A percentile compares a stretch with the other conserved stretches of the same genome.
phyloP scores from a whole-genome alignment of 768 basidiomycete genomes.

The Paxillus rubicundulus region DNA sequence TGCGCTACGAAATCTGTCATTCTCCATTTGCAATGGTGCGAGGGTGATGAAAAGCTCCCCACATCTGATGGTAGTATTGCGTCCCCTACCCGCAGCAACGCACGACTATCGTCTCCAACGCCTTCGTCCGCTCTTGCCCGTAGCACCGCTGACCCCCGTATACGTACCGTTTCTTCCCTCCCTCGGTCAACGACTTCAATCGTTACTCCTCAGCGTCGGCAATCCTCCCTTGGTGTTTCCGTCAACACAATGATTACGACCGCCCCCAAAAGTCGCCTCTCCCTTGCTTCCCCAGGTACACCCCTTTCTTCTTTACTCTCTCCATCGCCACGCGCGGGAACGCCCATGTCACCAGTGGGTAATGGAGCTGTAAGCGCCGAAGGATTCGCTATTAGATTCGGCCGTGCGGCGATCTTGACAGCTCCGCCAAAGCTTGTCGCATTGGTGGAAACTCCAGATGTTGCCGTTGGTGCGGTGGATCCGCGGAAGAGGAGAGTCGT shows the following conservation, averaged over 20 bases:
- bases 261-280: conserved; percentile 44
- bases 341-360: conserved; percentile 30
- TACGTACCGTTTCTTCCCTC: conserved; percentile 50
- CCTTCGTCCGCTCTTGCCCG: conserved; percentile 23
- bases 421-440: conserved; percentile 83
- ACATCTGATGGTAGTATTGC: conserved; percentile 12
- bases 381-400: conserved; percentile 51
- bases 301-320: conserved; percentile 34
- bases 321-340: conserved; percentile 33
- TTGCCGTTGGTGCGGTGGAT: conserved; percentile 88
- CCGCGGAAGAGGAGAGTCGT: conserved; percentile 79
- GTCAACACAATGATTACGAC: conserved; percentile 27
- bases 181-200: conserved; percentile 52
- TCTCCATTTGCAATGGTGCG: conserved; percentile 83
- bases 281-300: conserved; percentile 40
- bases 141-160: conserved; percentile 29
- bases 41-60: conserved; percentile 42
- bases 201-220: conserved; percentile 40
- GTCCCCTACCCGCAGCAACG: conserved; percentile 25
- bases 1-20: conserved; percentile 89
- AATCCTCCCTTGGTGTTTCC: conserved; percentile 33
- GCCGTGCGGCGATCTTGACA: conserved; percentile 73
- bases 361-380: conserved; percentile 23
- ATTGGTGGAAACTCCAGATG: conserved; percentile 82
- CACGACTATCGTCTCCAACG: conserved; percentile 26